phyloP scores from a whole-genome alignment of 768 basidiomycete genomes.

The Harrya chromipes region DNA sequence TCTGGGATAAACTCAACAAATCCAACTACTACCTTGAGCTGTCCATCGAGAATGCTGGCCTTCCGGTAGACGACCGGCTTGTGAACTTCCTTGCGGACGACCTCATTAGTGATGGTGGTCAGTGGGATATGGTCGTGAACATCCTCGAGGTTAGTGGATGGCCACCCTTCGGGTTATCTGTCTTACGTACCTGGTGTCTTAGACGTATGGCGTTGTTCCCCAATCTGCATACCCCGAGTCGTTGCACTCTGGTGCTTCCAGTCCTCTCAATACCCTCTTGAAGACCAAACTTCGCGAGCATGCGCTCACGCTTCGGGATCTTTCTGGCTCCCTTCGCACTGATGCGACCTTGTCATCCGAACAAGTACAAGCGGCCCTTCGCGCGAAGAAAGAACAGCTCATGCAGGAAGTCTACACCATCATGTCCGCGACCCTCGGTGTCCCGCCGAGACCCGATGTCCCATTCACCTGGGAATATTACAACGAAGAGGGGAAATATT shows the following conservation, averaged over 20 bases:
- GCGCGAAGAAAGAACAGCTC: slow-evolving; percentile 81
- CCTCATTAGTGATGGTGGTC: slow-evolving; percentile 88
- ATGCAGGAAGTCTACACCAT: slow-evolving; percentile 82
- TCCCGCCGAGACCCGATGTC: slow-evolving; percentile 71
- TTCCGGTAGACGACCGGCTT: slow-evolving; percentile 81
- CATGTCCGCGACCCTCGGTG: slow-evolving; percentile 82
- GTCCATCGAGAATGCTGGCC: slow-evolving; percentile 75
- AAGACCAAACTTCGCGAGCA: slow-evolving; percentile 93
- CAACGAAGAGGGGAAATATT: slow-evolving; percentile 71
- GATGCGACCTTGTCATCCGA: slow-evolving; percentile 43
- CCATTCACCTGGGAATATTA: slow-evolving; percentile 88
- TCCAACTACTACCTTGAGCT: slow-evolving; percentile 86
- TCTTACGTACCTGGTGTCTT: slow-evolving; percentile 28
- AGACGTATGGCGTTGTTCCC: slow-evolving; percentile 87
- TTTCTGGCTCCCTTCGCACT: slow-evolving; percentile 52
- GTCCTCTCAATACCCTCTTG: slow-evolving; percentile 71
- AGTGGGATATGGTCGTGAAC: slow-evolving; percentile 90
- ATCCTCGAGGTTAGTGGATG: slow-evolving; percentile 48
- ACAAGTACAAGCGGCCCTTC: slow-evolving; percentile 51
- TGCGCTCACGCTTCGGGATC: slow-evolving; percentile 72
- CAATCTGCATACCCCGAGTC: slow-evolving; percentile 83
- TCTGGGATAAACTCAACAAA: slow-evolving; percentile 96
- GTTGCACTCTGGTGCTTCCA: slow-evolving; percentile 71
- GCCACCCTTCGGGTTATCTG: neutral
- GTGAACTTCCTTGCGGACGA: slow-evolving; percentile 70